Evolutionary conservation across 768 basidiomycete species (phyloP), one percentile per base, ranked within the genome.

Genomic region (Tylopilus cervinicoccineus): DNA sequence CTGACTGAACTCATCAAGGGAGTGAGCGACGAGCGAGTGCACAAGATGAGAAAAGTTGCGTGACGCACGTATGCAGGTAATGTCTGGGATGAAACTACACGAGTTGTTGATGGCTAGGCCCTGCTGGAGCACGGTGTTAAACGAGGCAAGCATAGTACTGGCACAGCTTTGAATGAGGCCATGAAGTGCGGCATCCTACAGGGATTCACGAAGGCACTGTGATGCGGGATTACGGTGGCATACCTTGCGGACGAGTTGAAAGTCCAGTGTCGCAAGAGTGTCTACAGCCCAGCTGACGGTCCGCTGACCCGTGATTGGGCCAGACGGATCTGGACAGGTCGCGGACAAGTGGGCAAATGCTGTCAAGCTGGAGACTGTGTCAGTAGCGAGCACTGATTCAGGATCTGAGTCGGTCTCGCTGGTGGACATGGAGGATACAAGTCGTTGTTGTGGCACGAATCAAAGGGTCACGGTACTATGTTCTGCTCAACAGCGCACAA

Each of bases 351-450:
- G 50, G 22, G 55, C 62, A 34, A 62, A 67, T 12, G 52, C 34
- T 20, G 48, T 36, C 45, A 62, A 43, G 43, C 38, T 59, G 33
- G 52, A 47, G 41, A 59, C 28, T 13, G 56, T 32, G 43, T 49
- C 51, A 38, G 53, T 22, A 19, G 43, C 3, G 28, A 34, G 39
- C 43, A 58, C 58, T 19, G 56, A 43, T 24, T 76, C 80, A n/a
- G 76, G 72, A 54, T 84, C 80, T 27, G 78, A 76, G 54, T 84
- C 84, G 16, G 82, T 81, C 43, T 79, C 78, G 63, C 76, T 81
- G 54, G 59, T 53, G 43, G 64, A 69, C 68, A 67, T 69, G 57
- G 45, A 40, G 26, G 38, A 51, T 24, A 32, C 13, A 22, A 38
- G 9, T 5, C 11, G 17, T 34, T 19, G 33, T 16, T 8, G 34